A percentile compares a stretch with the other conserved stretches of the same genome.
phyloP scores from a whole-genome alignment of 306 rosid species.

The Biancaea sappan region DNA sequence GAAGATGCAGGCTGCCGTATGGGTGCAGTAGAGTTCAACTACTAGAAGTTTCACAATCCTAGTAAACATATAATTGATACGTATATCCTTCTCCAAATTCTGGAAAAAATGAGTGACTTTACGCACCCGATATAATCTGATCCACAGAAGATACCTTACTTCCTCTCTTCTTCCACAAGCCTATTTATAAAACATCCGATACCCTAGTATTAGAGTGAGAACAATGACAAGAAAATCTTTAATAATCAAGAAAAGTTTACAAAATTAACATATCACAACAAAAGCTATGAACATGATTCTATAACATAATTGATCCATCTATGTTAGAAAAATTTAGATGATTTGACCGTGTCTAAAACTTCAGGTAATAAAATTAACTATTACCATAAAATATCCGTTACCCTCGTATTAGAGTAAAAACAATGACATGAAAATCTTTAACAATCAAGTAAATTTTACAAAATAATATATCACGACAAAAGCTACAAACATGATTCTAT shows the following conservation, averaged over 20 bases:
- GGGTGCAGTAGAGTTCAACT: constrained; percentile 97
- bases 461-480: constrained; percentile 14
- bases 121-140: constrained; percentile 76
- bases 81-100: constrained; percentile 85
- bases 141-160: constrained; percentile 88
- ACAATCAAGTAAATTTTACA: constrained; percentile 18
- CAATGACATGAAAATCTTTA: constrained; percentile 24
- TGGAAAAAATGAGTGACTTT: constrained; percentile 59
- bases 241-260: constrained; percentile 10
- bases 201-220: constrained; percentile 20
- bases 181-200: constrained; percentile 45
- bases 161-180: constrained; percentile 74
- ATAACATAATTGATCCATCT: background rate
- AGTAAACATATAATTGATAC: constrained; percentile 75
- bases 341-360: background rate
- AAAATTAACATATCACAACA: constrained; percentile 20
- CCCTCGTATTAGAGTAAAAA: constrained; percentile 22
- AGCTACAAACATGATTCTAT: constrained; percentile 20
- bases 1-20: constrained; percentile 97
- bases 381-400: constrained; percentile 23
- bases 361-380: too few species aligned
- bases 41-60: constrained; percentile 79
- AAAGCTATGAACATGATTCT: constrained; percentile 21
- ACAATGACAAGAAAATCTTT: constrained; percentile 24
- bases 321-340: background rate